Conservation (phyloP, 202 grass and related monocot species). For the Zizania palustris region DNA sequence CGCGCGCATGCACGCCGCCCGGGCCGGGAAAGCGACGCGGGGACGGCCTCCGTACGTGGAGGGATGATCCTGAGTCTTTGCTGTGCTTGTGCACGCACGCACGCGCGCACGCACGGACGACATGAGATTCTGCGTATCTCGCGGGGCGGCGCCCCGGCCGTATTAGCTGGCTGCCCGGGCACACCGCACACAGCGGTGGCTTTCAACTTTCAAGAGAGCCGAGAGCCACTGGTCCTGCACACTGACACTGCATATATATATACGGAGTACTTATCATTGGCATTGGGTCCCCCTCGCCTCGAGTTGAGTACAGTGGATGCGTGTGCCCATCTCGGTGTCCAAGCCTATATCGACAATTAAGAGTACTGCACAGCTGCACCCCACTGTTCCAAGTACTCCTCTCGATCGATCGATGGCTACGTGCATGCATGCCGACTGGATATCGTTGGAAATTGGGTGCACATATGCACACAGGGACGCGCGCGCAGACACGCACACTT, state of each 20-base stretch:
- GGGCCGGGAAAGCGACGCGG: conserved; percentile 35
- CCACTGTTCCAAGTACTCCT: neutral
- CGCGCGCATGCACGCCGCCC: too few relatives aligned
- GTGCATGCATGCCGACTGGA: neutral
- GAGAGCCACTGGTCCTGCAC: conserved; percentile 16
- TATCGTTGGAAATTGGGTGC: conserved; percentile 4
- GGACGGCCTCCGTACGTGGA: conserved; percentile 8
- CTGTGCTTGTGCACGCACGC: neutral
- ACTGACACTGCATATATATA: neutral
- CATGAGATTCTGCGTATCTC: neutral
- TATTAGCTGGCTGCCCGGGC: conserved; percentile 8
- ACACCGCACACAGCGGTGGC: neutral
- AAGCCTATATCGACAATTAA: neutral
- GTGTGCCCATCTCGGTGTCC: conserved; percentile 16
- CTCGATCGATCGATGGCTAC: neutral
- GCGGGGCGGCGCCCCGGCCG: neutral
- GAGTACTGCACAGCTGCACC: conserved; percentile 28
- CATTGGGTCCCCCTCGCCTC: neutral
- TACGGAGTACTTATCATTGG: conserved; percentile 37
- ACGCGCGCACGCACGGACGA: neutral
- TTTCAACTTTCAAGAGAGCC: conserved; percentile 18
- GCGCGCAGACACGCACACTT: neutral
- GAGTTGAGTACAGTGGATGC: neutral
- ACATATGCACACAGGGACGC: neutral
- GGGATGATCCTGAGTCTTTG: neutral